phyloP scores from a whole-genome alignment of 805 yeast genomes.

The Naumovozyma baii region DNA sequence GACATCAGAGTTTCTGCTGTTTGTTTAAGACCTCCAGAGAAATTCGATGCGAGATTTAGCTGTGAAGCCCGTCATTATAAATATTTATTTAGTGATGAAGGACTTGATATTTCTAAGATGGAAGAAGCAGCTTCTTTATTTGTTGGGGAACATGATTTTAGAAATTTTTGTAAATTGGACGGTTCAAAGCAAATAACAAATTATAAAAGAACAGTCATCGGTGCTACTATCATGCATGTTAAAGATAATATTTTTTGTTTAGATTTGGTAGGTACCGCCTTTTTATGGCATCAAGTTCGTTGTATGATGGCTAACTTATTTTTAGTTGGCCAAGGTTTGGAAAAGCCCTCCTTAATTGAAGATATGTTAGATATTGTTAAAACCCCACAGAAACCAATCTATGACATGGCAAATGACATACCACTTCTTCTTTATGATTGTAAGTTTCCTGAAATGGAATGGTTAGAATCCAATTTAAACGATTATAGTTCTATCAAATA shows the following conservation, averaged over 20 bases:
- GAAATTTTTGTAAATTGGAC: conserved; percentile 91
- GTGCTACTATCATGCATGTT: conserved; percentile 38
- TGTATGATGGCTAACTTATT: conserved; percentile 85
- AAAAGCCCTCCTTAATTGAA: conserved; percentile 46
- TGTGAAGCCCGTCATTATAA: conserved; percentile 80
- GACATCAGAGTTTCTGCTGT: conserved; percentile 79
- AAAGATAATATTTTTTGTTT: conserved; percentile 48
- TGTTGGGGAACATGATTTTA: conserved; percentile 76
- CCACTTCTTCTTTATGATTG: conserved; percentile 87
- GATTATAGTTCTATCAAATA: conserved; percentile 36
- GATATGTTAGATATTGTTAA: conserved; percentile 49
- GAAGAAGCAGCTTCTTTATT: conserved; percentile 46
- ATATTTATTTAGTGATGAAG: conserved; percentile 55
- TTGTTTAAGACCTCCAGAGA: conserved; percentile 71
- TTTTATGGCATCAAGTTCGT: conserved; percentile 95
- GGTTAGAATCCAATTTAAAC: conserved; percentile 34
- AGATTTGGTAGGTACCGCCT: conserved; percentile 80
- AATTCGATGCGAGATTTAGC: conserved; percentile 87
- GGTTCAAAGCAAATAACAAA: conserved; percentile 87
- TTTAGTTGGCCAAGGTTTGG: conserved; percentile 70
- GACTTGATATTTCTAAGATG: conserved; percentile 63
- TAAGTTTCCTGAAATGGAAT: conserved; percentile 58
- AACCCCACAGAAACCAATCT: conserved; percentile 62
- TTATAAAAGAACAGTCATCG: conserved; percentile 52
- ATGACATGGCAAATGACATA: conserved; percentile 81